Evolutionary conservation across 495 filamentous ascomycete species (phyloP).

Genomic region (Daldinia grandis): DNA sequence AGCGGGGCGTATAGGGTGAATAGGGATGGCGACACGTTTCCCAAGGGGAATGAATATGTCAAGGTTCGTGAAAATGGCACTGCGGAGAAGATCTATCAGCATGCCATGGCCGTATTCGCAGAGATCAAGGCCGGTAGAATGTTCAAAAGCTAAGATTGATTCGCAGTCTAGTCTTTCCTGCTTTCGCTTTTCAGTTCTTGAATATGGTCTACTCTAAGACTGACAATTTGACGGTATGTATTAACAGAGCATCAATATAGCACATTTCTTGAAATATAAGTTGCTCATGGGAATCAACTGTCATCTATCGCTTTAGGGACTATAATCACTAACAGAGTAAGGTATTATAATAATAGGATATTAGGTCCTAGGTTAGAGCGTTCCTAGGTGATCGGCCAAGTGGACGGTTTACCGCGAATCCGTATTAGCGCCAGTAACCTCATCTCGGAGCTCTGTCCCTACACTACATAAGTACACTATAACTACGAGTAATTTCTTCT

Average conservation of each 20-base stretch:
- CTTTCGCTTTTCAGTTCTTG: neutral
- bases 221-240: neutral
- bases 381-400: neutral
- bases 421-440: neutral
- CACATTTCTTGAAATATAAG: neutral
- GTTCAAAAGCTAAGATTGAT: constrained; percentile 2
- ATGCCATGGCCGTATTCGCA: constrained; percentile 13
- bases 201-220: neutral
- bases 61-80: constrained; percentile 18
- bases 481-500: neutral
- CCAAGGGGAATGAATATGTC: constrained; percentile 11
- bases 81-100: constrained; percentile 19
- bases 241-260: neutral
- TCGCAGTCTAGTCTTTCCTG: neutral
- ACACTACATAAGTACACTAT: no score
- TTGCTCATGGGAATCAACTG: neutral
- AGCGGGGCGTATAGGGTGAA: constrained; percentile 19
- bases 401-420: neutral
- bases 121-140: constrained; percentile 12
- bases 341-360: neutral
- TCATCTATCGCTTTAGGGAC: neutral
- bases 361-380: neutral
- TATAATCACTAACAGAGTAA: neutral
- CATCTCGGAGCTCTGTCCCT: neutral
- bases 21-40: constrained; percentile 5